phyloP scores from a whole-genome alignment of 2,329 filamentous ascomycete species.

The Stagonosporopsis rhizophila region DNA sequence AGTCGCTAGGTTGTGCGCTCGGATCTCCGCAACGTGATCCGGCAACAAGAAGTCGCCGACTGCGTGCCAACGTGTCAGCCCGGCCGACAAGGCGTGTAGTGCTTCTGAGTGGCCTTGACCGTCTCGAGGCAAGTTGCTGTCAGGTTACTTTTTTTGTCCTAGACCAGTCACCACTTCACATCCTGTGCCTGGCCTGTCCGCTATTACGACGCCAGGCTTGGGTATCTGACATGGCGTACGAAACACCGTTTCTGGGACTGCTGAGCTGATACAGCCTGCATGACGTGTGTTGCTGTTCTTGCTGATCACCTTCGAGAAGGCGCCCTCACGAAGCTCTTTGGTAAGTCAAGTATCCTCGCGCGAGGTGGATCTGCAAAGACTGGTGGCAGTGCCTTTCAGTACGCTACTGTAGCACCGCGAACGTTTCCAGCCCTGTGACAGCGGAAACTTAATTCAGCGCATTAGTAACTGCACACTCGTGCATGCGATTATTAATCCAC shows the following conservation, averaged over 20 bases:
- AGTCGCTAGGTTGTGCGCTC: conserved; percentile 24
- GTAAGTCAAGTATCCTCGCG: not conserved
- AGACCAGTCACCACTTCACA: not conserved
- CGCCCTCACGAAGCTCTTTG: not conserved
- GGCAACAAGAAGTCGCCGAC: conserved; percentile 19
- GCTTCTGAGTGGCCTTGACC: conserved; percentile 2
- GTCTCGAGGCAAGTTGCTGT: not conserved
- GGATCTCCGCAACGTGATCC: conserved; percentile 36
- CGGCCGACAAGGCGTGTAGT: conserved; percentile 13
- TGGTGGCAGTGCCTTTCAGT: not conserved
- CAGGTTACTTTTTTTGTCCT: not conserved
- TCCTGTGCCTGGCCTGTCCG: not conserved
- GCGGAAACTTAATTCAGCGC: not conserved
- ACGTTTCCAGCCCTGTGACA: not conserved
- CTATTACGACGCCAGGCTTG: not conserved
- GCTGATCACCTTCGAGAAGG: not conserved
- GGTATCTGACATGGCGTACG: not conserved
- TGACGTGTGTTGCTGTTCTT: conserved; percentile 1
- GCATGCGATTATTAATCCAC: not conserved
- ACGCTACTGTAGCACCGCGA: not conserved
- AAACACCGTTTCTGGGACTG: not conserved
- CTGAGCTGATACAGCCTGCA: not conserved
- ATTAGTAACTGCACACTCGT: not conserved
- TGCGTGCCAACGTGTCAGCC: conserved; percentile 13
- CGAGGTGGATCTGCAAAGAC: not conserved